phyloP scores from a whole-genome alignment of 1,139 yeast genomes.

The Hyphopichia khmerensis region DNA sequence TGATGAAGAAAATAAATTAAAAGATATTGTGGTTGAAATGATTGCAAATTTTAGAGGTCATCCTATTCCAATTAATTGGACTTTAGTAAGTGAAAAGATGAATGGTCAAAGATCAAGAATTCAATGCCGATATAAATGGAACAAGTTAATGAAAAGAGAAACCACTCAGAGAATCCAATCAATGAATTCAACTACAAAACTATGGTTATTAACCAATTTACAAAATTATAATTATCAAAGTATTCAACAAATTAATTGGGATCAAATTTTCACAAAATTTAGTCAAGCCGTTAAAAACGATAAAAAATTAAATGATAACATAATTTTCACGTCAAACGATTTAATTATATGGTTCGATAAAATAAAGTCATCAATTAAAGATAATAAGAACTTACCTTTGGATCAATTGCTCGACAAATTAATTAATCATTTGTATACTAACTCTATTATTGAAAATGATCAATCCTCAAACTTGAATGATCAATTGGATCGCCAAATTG shows the following conservation, averaged over 20 bases:
- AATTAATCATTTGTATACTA: slow-evolving; percentile 16
- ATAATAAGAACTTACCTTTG: slow-evolving; percentile 24
- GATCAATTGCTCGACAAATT: slow-evolving; percentile 22
- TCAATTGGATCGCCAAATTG: background rate
- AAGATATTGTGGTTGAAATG: slow-evolving; percentile 52
- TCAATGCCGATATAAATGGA: slow-evolving; percentile 95
- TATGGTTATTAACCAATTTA: slow-evolving; percentile 57
- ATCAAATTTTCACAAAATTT: background rate
- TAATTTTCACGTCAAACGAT: slow-evolving; percentile 20
- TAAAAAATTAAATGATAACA: slow-evolving; percentile 1
- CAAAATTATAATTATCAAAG: slow-evolving; percentile 48
- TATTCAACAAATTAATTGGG: slow-evolving; percentile 63
- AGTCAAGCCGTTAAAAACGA: background rate
- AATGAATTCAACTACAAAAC: slow-evolving; percentile 50
- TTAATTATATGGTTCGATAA: slow-evolving; percentile 37
- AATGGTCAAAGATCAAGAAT: slow-evolving; percentile 85
- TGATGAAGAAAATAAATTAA: slow-evolving; percentile 67
- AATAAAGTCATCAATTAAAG: slow-evolving; percentile 30
- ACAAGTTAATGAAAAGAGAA: slow-evolving; percentile 66
- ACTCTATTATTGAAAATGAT: slow-evolving; percentile 2
- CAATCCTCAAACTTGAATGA: background rate
- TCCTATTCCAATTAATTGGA: slow-evolving; percentile 68
- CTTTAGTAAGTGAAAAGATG: slow-evolving; percentile 84
- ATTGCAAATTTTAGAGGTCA: slow-evolving; percentile 14
- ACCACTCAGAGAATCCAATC: slow-evolving; percentile 49